Evolutionary conservation across 306 rosid genomes (phyloP), one percentile per base, ranked within the genome.

Genomic region (Sphenostylis stenocarpa): DNA sequence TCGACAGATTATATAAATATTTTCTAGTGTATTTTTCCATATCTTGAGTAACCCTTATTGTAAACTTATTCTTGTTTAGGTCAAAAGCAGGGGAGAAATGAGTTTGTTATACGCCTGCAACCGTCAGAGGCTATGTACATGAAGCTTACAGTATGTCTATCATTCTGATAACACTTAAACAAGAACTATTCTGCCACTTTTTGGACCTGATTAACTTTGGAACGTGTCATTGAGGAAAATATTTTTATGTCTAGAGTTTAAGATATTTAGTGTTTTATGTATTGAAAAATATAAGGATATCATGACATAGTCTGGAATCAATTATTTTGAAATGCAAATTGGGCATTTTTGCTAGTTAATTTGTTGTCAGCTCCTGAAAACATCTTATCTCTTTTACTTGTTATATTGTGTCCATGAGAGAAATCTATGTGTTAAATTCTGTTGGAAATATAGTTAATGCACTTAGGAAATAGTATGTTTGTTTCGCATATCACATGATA

Each of bases 61-160:
- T 26, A 52, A 65, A 48, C 29, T 34, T 82, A 55, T 82, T 39
- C n/a, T 55, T 82, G 36, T 84, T 80, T 57, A 92, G 99, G 99
- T 77, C 79, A 91, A 70, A 92, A 82, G 70, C 99, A 92, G 78
- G 99, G 97, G 56, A 92, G 97, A 78, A 92, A 92, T 76, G 97
- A 92, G 90, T 88, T 90, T 74, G 97, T 92, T 24, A 92, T 92
- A 64, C 92, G 96, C 66, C 81, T 92, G 69, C 97, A 92, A 65
- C 97, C 97, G 76, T 82, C 82, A 57, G 97, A 90, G 83, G 93
- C 97, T 75, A 92, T 92, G 75, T 92, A 92, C 87, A 92, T 92
- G 97, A 92, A 92, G 87, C 89, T 92, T 39, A 88, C 91, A 78
- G 97, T 92, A 84, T 7, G 81, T 36, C 49, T 70, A 48, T 76